Conservation (phyloP, 164 flowering plant genomes). For the Chimonanthus praecox region DNA sequence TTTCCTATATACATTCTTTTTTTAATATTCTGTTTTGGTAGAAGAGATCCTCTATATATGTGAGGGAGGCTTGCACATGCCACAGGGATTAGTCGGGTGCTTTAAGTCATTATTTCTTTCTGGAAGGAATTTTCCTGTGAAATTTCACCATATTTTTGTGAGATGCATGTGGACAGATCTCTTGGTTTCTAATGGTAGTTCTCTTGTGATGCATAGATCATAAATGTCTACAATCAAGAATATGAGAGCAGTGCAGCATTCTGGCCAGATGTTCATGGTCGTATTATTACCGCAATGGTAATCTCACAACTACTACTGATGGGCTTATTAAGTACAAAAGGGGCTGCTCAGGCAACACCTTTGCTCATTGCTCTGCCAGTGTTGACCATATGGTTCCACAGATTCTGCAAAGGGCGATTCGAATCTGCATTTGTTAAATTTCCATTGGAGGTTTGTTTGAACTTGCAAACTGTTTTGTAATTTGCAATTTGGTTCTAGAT, state of each 20-base stretch:
- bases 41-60: no score
- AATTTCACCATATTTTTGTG: neutral
- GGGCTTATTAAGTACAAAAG: constrained; percentile 69
- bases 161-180: neutral
- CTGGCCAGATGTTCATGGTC: constrained; percentile 87
- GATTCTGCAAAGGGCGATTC: constrained; percentile 67
- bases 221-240: constrained; percentile 81
- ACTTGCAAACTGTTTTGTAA: neutral
- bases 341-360: constrained; percentile 60
- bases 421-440: constrained; percentile 63
- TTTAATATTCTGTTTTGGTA: no score
- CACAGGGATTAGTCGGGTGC: no score
- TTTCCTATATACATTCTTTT: no score
- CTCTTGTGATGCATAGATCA: constrained; percentile 35
- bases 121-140: neutral
- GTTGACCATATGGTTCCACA: constrained; percentile 71
- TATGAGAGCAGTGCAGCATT: constrained; percentile 84
- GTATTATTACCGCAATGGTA: constrained; percentile 49
- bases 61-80: no score
- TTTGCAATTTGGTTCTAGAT: neutral
- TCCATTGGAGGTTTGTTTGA: constrained; percentile 66
- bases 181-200: constrained; percentile 5
- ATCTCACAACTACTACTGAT: constrained; percentile 65
- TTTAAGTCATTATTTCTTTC: neutral
- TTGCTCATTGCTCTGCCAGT: constrained; percentile 69